Conservation (phyloP, 805 yeast genomes). For the Zygosaccharomyces bailii region DNA sequence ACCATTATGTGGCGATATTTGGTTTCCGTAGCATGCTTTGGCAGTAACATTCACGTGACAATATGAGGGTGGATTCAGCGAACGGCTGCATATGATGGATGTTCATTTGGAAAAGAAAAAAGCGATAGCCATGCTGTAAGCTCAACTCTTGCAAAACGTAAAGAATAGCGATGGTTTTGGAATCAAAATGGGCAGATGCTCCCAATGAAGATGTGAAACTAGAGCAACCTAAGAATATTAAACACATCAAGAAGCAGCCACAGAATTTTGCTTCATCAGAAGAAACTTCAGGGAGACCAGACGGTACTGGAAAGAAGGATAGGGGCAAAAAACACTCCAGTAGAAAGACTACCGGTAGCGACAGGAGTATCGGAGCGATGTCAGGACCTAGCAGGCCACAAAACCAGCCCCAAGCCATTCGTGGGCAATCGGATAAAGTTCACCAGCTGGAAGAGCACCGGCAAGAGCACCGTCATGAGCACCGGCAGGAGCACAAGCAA, state of each 20-base stretch:
- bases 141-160: no score
- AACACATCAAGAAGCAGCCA: slow-evolving; percentile 4
- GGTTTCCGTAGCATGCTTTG: no score
- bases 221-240: slow-evolving; percentile 5
- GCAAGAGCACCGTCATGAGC: background rate
- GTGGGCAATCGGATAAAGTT: background rate
- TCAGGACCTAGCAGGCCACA: background rate
- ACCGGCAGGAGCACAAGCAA: background rate
- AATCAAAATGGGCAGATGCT: slow-evolving; percentile 33
- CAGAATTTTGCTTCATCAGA: slow-evolving; percentile 2
- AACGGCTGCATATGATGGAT: background rate
- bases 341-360: background rate
- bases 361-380: background rate
- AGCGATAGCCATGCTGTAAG: no score
- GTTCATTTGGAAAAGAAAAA: background rate
- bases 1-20: no score
- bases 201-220: slow-evolving; percentile 15
- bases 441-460: background rate
- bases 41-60: no score
- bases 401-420: slow-evolving; percentile 1
- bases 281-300: slow-evolving; percentile 1
- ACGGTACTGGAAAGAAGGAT: slow-evolving; percentile 5
- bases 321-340: slow-evolving; percentile 3
- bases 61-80: no score
- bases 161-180: slow-evolving; percentile 30